A percentile compares a stretch with the other conserved stretches of the same genome.
Evolutionary conservation across 345 rosid species (phyloP).

Genomic region (Pseudoturritis turrita): DNA sequence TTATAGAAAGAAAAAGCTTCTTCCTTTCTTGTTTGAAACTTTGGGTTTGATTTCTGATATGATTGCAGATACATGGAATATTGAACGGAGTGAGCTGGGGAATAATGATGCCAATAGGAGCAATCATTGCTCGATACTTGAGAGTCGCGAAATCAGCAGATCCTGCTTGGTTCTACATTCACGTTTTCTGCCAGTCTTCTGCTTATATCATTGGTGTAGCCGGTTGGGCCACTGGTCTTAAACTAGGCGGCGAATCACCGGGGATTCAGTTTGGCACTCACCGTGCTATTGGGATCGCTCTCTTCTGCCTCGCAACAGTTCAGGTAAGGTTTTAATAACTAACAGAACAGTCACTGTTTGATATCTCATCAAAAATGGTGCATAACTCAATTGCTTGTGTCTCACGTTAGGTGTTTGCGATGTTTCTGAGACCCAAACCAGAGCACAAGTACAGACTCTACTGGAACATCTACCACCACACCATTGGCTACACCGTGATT

Average conservation of each 20-base stretch:
- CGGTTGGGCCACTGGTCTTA: slow-evolving; percentile 88
- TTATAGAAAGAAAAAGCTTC: not conserved
- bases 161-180: slow-evolving; percentile 90
- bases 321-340: slow-evolving; percentile 45
- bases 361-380: not conserved
- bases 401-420: slow-evolving; percentile 52
- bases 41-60: not conserved
- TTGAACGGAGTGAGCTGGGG: slow-evolving; percentile 89
- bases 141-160: slow-evolving; percentile 67
- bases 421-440: slow-evolving; percentile 85
- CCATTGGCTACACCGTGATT: slow-evolving; percentile 58
- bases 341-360: not conserved
- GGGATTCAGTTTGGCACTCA: slow-evolving; percentile 51
- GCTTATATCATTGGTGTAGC: slow-evolving; percentile 78
- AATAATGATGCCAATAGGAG: slow-evolving; percentile 74
- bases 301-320: slow-evolving; percentile 77
- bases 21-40: not conserved
- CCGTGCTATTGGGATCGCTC: slow-evolving; percentile 65
- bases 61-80: slow-evolving; percentile 75
- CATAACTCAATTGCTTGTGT: not conserved
- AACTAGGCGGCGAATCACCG: slow-evolving; percentile 70
- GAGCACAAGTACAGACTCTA: slow-evolving; percentile 72
- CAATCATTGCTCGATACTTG: slow-evolving; percentile 71
- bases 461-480: slow-evolving; percentile 90
- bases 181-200: slow-evolving; percentile 64